phyloP scores from a whole-genome alignment of 768 basidiomycete species.

The Tulasnella sp. region DNA sequence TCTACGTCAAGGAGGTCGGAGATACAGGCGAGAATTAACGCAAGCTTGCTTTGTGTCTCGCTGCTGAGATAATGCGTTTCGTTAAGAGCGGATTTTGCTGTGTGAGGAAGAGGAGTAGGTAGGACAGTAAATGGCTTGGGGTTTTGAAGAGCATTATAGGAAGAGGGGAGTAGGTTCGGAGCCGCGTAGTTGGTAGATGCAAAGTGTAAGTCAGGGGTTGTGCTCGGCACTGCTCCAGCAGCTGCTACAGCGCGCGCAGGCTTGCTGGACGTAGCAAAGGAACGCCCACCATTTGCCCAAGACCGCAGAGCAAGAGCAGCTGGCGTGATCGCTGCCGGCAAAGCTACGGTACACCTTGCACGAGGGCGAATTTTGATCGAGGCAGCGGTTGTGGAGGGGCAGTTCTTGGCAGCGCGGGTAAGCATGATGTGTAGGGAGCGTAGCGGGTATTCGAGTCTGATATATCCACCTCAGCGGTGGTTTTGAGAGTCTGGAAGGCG shows the following conservation, averaged over 20 bases:
- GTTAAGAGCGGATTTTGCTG: constrained; percentile 29
- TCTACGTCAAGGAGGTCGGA: constrained; percentile 61
- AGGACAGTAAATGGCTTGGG: constrained; percentile 40
- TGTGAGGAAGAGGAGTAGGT: constrained; percentile 51
- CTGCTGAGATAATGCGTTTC: constrained; percentile 54
- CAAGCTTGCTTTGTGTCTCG: constrained; percentile 50
- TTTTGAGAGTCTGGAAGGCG: too few species aligned
- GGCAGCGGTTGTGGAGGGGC: too few species aligned
- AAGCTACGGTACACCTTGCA: too few species aligned
- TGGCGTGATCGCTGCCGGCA: too few species aligned
- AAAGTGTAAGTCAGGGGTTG: not conserved
- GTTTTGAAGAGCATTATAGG: not conserved
- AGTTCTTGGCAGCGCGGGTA: too few species aligned
- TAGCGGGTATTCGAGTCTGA: too few species aligned
- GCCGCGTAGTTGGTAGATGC: not conserved
- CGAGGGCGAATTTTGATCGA: too few species aligned
- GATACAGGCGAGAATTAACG: constrained; percentile 75
- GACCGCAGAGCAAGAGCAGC: too few species aligned
- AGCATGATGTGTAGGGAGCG: too few species aligned
- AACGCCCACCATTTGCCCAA: too few species aligned
- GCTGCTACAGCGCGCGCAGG: constrained; percentile 20
- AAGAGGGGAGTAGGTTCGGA: not conserved
- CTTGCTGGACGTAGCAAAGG: constrained; percentile 55
- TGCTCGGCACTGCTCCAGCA: not conserved
- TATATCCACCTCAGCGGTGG: too few species aligned